Percentiles rank a stretch among this genome's conserved stretches.
Conservation (phyloP, 768 basidiomycete species). For the Serendipita sp. region DNA sequence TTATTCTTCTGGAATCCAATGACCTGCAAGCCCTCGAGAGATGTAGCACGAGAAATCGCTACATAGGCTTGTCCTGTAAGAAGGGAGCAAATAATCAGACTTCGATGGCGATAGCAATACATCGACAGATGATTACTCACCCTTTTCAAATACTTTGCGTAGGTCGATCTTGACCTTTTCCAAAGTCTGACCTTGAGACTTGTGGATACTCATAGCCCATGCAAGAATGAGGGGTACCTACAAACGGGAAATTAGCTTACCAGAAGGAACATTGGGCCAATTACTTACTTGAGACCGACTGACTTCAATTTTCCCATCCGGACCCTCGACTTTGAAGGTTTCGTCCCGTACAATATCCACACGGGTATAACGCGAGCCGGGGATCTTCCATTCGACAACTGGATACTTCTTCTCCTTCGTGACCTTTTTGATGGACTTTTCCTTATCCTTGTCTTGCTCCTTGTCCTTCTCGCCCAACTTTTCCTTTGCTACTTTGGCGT, state of each 20-base stretch:
- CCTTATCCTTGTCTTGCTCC: conserved; percentile 15
- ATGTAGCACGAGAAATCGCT: conserved; percentile 77
- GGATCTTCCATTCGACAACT: conserved; percentile 60
- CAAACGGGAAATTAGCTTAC: neutral
- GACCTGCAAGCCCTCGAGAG: conserved; percentile 70
- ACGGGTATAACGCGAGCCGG: conserved; percentile 31
- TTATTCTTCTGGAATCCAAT: conserved; percentile 40
- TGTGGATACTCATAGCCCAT: conserved; percentile 99
- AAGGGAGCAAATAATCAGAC: neutral
- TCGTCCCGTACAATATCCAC: conserved; percentile 44
- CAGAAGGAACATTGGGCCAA: neutral
- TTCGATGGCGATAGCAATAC: neutral
- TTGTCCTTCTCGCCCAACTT: conserved; percentile 21
- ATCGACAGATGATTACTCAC: conserved; percentile 21
- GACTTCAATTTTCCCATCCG: conserved; percentile 72
- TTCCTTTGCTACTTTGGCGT: conserved; percentile 22
- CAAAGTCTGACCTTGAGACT: conserved; percentile 93
- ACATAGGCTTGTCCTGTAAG: conserved; percentile 73
- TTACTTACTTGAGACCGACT: conserved; percentile 56
- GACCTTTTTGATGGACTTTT: conserved; percentile 17
- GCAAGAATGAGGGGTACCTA: conserved; percentile 78
- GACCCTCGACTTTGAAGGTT: conserved; percentile 72
- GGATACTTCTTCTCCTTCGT: conserved; percentile 28
- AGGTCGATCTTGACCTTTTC: conserved; percentile 91
- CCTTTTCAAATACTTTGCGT: conserved; percentile 84